A percentile compares a stretch with the other conserved stretches of the same genome.
Evolutionary conservation across 2,329 filamentous ascomycete species (phyloP).

Genomic region (Thermothelomyces thermophilus): DNA sequence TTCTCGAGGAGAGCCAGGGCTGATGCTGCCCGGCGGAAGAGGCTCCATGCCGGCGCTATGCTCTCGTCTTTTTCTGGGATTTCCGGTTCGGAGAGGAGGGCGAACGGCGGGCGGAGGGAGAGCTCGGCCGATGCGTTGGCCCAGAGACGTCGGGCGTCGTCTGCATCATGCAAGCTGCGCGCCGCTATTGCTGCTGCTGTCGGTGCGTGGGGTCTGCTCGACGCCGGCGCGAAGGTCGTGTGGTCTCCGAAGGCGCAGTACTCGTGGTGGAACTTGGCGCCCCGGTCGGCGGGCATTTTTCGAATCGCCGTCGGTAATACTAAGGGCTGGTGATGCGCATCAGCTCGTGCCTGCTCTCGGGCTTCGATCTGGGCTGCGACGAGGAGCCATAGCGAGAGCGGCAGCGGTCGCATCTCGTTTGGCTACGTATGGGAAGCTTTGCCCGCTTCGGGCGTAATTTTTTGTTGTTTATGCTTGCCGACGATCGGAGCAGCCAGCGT

Average conservation of each 20-base stretch:
- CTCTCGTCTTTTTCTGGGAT: background rate
- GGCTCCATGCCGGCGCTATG: slow-evolving; percentile 15
- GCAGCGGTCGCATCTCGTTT: slow-evolving; percentile 34
- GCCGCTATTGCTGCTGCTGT: slow-evolving; percentile 24
- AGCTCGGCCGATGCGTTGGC: slow-evolving; percentile 31
- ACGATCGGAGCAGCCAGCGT: background rate
- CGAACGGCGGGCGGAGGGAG: slow-evolving; percentile 45
- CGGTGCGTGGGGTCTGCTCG: background rate
- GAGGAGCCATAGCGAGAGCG: slow-evolving; percentile 40
- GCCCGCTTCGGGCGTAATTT: background rate
- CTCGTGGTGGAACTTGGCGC: slow-evolving; percentile 67
- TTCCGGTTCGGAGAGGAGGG: slow-evolving; percentile 35
- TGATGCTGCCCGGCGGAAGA: slow-evolving; percentile 40
- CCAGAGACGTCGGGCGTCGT: slow-evolving; percentile 27
- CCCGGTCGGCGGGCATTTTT: slow-evolving; percentile 65
- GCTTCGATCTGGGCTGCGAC: slow-evolving; percentile 35
- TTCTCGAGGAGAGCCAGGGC: slow-evolving; percentile 44
- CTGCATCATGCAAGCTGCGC: slow-evolving; percentile 27
- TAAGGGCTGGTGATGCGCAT: slow-evolving; percentile 11
- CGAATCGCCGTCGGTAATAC: slow-evolving; percentile 59
- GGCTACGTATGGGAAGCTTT: background rate
- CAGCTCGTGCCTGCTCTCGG: slow-evolving; percentile 26
- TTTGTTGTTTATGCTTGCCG: background rate
- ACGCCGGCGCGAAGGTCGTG: slow-evolving; percentile 30
- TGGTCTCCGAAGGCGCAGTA: slow-evolving; percentile 49